Evolutionary conservation across 345 rosid species (phyloP).

Genomic region (Gossypium bickii): DNA sequence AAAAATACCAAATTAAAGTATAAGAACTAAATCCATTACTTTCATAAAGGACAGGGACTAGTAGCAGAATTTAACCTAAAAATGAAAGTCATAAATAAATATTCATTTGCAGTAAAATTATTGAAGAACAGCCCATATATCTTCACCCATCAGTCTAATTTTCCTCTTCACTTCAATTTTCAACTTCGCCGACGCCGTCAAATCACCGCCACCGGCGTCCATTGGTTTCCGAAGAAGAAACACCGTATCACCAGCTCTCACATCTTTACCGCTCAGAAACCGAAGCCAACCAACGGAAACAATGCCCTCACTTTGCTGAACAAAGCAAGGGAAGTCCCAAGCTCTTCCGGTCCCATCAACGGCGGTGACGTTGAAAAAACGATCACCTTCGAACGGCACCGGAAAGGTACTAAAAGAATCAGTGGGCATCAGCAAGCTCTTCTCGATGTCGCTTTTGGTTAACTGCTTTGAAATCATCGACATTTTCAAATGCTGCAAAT

Average conservation of each 20-base stretch:
- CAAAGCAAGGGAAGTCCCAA: neutral
- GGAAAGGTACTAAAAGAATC: neutral
- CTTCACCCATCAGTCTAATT: neutral
- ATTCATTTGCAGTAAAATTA: neutral
- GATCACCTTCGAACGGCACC: neutral
- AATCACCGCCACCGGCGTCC: neutral
- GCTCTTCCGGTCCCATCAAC: neutral
- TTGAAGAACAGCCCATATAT: neutral
- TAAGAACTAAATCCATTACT: too few species aligned
- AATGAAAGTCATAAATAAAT: too few species aligned
- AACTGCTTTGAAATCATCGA: neutral
- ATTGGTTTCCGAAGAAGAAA: neutral
- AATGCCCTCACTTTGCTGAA: neutral
- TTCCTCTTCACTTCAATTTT: constrained; percentile 6
- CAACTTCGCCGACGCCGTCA: neutral
- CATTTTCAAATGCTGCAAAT: neutral
- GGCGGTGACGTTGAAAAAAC: neutral
- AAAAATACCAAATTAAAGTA: too few species aligned
- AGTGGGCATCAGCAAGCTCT: neutral
- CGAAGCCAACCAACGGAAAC: neutral
- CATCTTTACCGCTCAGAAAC: neutral
- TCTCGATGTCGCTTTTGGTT: neutral
- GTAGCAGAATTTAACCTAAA: too few species aligned
- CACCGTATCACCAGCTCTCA: constrained; percentile 5
- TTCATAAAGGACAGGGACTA: too few species aligned